Evolutionary conservation across 768 basidiomycete genomes (phyloP).

Genomic region (Naganishia randhawae): DNA sequence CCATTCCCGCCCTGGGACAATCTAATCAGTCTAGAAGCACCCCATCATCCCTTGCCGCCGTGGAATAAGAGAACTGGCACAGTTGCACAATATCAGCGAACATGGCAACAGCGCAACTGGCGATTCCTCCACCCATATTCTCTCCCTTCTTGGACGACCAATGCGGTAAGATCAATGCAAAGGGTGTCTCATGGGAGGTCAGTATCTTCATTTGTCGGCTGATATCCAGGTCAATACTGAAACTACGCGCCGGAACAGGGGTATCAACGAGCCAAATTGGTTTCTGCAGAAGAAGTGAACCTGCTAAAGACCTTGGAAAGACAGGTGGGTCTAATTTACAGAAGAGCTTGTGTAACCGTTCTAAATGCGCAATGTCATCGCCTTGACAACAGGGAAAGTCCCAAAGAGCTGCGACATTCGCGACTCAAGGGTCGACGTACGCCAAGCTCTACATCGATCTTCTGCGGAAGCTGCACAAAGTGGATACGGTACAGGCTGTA

Average conservation of each 20-base stretch:
- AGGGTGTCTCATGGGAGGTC: constrained; percentile 96
- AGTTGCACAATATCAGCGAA: background rate
- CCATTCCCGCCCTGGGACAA: too few relatives aligned
- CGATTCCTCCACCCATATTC: constrained; percentile 50
- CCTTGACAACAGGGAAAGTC: constrained; percentile 33
- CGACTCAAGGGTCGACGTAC: constrained; percentile 78
- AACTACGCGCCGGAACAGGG: constrained; percentile 57
- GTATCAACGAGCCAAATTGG: constrained; percentile 87
- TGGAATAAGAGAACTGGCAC: too few relatives aligned
- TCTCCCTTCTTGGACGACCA: constrained; percentile 74
- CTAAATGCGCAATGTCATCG: background rate
- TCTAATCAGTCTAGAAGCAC: too few relatives aligned
- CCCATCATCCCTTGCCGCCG: too few relatives aligned
- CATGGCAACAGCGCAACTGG: constrained; percentile 27
- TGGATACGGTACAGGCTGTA: constrained; percentile 73
- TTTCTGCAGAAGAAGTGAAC: constrained; percentile 78
- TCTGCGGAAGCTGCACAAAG: constrained; percentile 76
- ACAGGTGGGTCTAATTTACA: constrained; percentile 56
- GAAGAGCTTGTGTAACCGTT: background rate
- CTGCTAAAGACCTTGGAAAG: constrained; percentile 87
- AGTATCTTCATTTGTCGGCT: constrained; percentile 24
- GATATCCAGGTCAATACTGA: background rate
- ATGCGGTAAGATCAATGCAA: constrained; percentile 79
- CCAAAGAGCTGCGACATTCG: constrained; percentile 63
- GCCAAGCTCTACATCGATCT: constrained; percentile 84